Base-by-base conservation (phyloP, 345 rosid genomes). In the Excoecaria agallocha region DNA sequence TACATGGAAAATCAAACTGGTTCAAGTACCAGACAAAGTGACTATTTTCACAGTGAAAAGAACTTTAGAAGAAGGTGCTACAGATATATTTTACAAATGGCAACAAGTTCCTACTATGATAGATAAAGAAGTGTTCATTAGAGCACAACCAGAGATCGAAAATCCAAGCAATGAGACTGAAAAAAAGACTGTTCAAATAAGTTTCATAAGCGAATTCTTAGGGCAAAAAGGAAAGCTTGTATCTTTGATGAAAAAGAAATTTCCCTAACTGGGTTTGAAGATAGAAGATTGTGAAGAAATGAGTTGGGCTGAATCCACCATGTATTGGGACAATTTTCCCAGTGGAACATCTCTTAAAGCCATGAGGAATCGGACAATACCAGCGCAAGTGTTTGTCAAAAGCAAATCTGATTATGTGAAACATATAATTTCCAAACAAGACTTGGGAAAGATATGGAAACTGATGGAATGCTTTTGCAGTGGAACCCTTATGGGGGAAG, bases 391-490 rank as follows among this genome's bases (percentile, higher is more conserved):
- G 5, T 72, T 58, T 52, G 17, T 20, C 20, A 72, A 72, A 66
- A 46, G 11, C 11, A 91, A 89, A 50, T 91, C 97, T 2, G 94
- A 91, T 63, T 89, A 84, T 52, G 89, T 86, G 63, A 72, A 76
- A 75, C 64, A 82, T 25, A 83, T 87, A 1, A 74, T 87, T 16
- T 77, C 89, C 16, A 67, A 80, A 56, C 30, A 38, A 6, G 89
- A 73, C 0, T 56, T 87, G 20, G 75, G 72, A 3, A 61, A 57
- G 22, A 75, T 85, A 3, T 84, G 30, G 30, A 30, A 30, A 30
- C 30, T 30, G 30, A 30, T 0, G 30, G 30, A 30, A 30, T 30
- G 30, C 30, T 30, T 30, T 30, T 30, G 30, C 30, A 30, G 2
- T 30, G 30, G 30, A 30, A 30, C 30, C 30, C 30, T 30, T 30